phyloP scores from a whole-genome alignment of 805 yeast species.

The Sugiyamaella chiloensis region DNA sequence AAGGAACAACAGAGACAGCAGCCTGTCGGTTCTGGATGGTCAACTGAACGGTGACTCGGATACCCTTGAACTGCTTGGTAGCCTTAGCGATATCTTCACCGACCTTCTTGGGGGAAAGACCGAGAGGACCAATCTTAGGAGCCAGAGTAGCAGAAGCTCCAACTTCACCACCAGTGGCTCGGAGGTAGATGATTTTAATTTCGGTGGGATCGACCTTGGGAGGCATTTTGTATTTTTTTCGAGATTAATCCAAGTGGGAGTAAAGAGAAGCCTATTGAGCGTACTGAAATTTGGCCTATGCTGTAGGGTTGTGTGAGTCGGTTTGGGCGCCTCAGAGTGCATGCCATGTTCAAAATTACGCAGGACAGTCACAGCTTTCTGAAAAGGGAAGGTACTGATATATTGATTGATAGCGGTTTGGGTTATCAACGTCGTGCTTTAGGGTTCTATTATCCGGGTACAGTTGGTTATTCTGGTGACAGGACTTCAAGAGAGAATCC shows the following conservation, averaged over 20 bases:
- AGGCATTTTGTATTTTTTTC: constrained; percentile 23
- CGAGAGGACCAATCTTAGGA: constrained; percentile 99
- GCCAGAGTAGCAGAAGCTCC: constrained; percentile 99
- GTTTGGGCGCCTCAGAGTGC: background rate
- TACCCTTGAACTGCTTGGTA: constrained; percentile 98
- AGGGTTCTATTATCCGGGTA: too few species aligned
- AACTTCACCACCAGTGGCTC: constrained; percentile 99
- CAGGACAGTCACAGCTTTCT: background rate
- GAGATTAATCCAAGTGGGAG: background rate
- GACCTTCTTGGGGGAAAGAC: constrained; percentile 99
- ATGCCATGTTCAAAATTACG: background rate
- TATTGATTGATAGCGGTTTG: too few species aligned
- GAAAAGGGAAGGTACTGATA: background rate
- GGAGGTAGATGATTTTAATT: constrained; percentile 96
- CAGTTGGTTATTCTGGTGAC: too few species aligned
- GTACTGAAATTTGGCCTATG: constrained; percentile 5
- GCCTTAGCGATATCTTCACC: constrained; percentile 99
- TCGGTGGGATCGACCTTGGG: constrained; percentile 84
- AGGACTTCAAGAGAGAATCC: too few species aligned
- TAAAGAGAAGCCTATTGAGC: background rate
- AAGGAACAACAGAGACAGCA: constrained; percentile 96
- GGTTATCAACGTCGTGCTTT: too few species aligned
- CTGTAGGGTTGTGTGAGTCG: constrained; percentile 4
- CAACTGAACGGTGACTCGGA: constrained; percentile 97
- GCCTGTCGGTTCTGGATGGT: constrained; percentile 99